These are phyloP conservation scores for Termitomyces bulborhizus DNA, from an alignment of 768 basidiomycete species.

Conservation along the genomic window DNA sequence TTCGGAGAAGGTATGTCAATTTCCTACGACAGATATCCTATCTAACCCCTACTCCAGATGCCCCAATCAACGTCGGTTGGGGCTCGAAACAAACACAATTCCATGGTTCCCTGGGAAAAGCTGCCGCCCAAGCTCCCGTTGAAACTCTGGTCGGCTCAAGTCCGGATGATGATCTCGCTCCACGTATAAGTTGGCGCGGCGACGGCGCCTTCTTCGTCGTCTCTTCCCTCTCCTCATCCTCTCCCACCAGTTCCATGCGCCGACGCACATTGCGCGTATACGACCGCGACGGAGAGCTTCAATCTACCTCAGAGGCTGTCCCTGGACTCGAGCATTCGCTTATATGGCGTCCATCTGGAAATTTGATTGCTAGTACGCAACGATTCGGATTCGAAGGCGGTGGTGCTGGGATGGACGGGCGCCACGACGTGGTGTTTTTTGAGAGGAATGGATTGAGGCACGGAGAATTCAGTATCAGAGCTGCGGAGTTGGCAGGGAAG, in stretches of 20 bases:
- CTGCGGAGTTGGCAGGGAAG: constrained; percentile 23
- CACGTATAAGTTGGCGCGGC: constrained; percentile 89
- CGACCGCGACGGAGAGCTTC: constrained; percentile 64
- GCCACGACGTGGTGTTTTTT: constrained; percentile 88
- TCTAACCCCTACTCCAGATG: constrained; percentile 40
- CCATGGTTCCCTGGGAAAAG: constrained; percentile 90
- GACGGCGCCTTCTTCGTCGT: constrained; percentile 88
- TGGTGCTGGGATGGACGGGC: constrained; percentile 56
- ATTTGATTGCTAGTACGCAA: constrained; percentile 77
- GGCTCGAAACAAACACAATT: constrained; percentile 97
- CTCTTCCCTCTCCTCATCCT: constrained; percentile 55
- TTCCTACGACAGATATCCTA: not conserved
- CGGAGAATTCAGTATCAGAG: constrained; percentile 73
- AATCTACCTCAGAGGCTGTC: constrained; percentile 80
- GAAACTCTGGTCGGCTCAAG: constrained; percentile 40
- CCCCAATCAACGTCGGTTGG: constrained; percentile 96
- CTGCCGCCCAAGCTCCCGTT: constrained; percentile 55
- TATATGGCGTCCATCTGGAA: constrained; percentile 86
- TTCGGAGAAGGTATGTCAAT: constrained; percentile 72
- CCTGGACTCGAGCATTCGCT: constrained; percentile 75
- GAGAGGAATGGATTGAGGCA: constrained; percentile 93
- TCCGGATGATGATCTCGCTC: constrained; percentile 64
- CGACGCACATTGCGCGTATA: constrained; percentile 69
- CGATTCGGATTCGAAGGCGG: constrained; percentile 75
- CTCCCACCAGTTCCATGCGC: constrained; percentile 20